Evolutionary conservation across 2,329 filamentous ascomycete genomes (phyloP).

Genomic region (Phialocephala sp.): DNA sequence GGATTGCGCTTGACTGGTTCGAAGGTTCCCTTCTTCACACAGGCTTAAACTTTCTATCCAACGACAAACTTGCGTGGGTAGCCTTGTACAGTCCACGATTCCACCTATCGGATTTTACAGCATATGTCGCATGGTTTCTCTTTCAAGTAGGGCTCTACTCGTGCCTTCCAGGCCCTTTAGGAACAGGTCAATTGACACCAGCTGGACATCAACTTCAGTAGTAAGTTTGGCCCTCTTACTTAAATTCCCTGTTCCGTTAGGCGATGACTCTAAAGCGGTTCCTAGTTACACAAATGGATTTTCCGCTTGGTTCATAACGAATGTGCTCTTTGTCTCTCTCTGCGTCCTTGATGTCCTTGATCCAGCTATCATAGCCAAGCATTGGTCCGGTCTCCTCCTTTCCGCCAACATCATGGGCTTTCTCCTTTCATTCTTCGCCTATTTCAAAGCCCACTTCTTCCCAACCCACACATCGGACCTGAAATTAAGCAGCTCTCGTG

Average conservation of each 20-base stretch:
- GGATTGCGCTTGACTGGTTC: slow-evolving; percentile 23
- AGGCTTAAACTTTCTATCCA: slow-evolving; percentile 15
- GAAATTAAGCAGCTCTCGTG: not conserved
- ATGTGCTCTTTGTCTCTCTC: not conserved
- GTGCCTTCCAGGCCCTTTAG: not conserved
- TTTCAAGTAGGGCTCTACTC: not conserved
- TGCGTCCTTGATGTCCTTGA: not conserved
- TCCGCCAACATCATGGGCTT: not conserved
- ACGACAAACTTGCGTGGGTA: slow-evolving; percentile 16
- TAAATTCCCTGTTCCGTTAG: too few species aligned
- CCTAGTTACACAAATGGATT: not conserved
- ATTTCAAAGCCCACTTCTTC: not conserved
- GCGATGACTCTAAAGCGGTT: too few species aligned
- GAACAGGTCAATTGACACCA: slow-evolving; percentile 1
- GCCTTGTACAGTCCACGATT: slow-evolving; percentile 9
- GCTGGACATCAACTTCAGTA: not conserved
- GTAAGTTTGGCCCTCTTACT: not conserved
- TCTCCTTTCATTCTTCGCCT: not conserved
- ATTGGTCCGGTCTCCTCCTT: not conserved
- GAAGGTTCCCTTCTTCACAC: slow-evolving; percentile 18
- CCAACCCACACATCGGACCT: not conserved
- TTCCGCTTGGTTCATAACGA: not conserved
- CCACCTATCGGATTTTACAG: slow-evolving; percentile 9
- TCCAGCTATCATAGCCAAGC: not conserved
- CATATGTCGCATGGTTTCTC: not conserved